A percentile compares a stretch with the other conserved stretches of the same genome.
These are phyloP conservation scores for Hypoxylon crocopeplum DNA, from an alignment of 495 filamentous ascomycete species.

Conservation along the genomic window DNA sequence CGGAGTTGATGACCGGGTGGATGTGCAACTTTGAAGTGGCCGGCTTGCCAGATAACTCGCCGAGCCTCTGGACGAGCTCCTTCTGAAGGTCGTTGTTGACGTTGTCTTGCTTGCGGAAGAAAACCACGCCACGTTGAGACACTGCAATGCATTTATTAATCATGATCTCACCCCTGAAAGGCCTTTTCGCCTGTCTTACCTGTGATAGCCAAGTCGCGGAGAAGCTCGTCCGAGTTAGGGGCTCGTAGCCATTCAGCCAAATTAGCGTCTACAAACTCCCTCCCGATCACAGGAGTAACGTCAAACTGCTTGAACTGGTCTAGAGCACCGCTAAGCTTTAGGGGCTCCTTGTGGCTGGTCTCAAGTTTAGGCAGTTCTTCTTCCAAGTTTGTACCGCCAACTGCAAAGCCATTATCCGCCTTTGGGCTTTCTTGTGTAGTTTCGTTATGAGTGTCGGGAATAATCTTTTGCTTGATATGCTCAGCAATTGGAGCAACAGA, in stretches of 20 bases:
- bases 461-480: conserved; percentile 36
- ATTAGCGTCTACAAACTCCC: conserved; percentile 66
- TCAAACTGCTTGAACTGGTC: conserved; percentile 67
- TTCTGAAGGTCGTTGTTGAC: conserved; percentile 72
- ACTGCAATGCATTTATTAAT: conserved; percentile 70
- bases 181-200: conserved; percentile 57
- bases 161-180: conserved; percentile 50
- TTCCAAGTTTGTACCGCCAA: conserved; percentile 20
- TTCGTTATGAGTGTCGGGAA: conserved; percentile 10
- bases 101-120: conserved; percentile 77
- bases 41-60: conserved; percentile 71
- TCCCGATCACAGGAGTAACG: conserved; percentile 71
- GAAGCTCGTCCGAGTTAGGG: conserved; percentile 68
- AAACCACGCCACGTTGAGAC: conserved; percentile 80
- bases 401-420: conserved; percentile 10
- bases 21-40: conserved; percentile 72
- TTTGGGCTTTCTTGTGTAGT: conserved; percentile 2
- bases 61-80: conserved; percentile 69
- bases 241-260: conserved; percentile 66
- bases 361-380: too few relatives aligned
- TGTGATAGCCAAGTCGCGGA: conserved; percentile 71
- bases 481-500: conserved; percentile 32
- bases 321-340: too few relatives aligned
- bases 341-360: too few relatives aligned
- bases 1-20: conserved; percentile 71